phyloP scores from a whole-genome alignment of 1,284 basidiomycete genomes.

The Tylopilus orsonianus region DNA sequence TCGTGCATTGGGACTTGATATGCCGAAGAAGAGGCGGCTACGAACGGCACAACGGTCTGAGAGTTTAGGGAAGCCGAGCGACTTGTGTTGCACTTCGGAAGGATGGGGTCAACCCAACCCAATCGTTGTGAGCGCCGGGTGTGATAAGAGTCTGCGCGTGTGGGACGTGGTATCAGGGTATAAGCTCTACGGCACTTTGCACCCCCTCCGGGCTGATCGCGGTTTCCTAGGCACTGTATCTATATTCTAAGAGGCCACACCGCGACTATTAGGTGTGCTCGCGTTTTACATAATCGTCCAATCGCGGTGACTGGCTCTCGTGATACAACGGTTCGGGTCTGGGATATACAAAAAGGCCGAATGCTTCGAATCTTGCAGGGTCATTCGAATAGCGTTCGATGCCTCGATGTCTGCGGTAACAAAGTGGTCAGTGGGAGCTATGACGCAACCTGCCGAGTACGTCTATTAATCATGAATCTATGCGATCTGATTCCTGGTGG shows the following conservation, averaged over 20 bases:
- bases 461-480: slow-evolving; percentile 29
- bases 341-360: slow-evolving; percentile 86
- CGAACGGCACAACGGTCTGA: slow-evolving; percentile 10
- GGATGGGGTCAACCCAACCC: slow-evolving; percentile 64
- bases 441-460: slow-evolving; percentile 78
- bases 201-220: slow-evolving; percentile 4
- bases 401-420: slow-evolving; percentile 84
- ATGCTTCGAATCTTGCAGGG: slow-evolving; percentile 73
- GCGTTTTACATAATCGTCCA: slow-evolving; percentile 84
- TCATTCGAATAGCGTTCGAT: slow-evolving; percentile 83
- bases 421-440: slow-evolving; percentile 88
- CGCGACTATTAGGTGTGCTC: slow-evolving; percentile 90
- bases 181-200: slow-evolving; percentile 19
- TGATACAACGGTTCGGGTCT: slow-evolving; percentile 85
- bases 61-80: slow-evolving; percentile 45
- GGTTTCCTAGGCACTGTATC: slow-evolving; percentile 61
- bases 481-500: slow-evolving; percentile 4
- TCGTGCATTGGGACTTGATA: slow-evolving; percentile 30
- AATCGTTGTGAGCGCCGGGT: slow-evolving; percentile 88
- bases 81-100: slow-evolving; percentile 60
- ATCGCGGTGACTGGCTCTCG: slow-evolving; percentile 90
- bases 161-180: slow-evolving; percentile 91
- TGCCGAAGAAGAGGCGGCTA: slow-evolving; percentile 17
- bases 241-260: slow-evolving; percentile 84
- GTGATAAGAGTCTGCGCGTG: slow-evolving; percentile 86